These are phyloP conservation scores for Diplotaxis tenuifolia DNA, from an alignment of 345 rosid genomes.

Conservation along the genomic window DNA sequence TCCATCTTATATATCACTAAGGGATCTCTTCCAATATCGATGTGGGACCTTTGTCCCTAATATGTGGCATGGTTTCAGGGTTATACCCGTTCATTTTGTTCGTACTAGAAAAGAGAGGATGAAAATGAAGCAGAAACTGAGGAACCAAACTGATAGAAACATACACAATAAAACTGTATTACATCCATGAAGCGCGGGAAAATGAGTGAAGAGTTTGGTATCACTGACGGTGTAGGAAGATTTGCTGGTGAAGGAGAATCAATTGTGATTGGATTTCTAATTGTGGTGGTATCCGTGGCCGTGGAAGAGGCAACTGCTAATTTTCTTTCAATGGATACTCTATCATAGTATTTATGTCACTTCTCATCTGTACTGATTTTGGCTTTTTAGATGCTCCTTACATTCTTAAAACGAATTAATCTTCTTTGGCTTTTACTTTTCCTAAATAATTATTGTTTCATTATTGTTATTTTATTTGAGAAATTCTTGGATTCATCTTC, in stretches of 20 bases:
- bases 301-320: slow-evolving; percentile 58
- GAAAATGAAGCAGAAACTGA: not conserved
- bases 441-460: not conserved
- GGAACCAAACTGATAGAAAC: not conserved
- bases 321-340: not conserved
- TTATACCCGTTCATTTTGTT: slow-evolving; percentile 42
- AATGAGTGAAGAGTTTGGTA: slow-evolving; percentile 32
- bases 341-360: not conserved
- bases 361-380: not conserved
- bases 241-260: slow-evolving; percentile 32
- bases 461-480: not conserved
- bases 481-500: too few relatives aligned
- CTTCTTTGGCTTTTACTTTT: not conserved
- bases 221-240: slow-evolving; percentile 14
- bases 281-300: slow-evolving; percentile 47
- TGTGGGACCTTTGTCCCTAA: too few relatives aligned
- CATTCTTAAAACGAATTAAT: not conserved
- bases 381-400: not conserved
- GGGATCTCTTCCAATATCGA: too few relatives aligned
- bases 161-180: not conserved
- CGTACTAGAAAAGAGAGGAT: not conserved
- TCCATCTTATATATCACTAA: too few relatives aligned
- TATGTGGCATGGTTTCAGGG: slow-evolving; percentile 10
- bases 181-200: slow-evolving; percentile 26
- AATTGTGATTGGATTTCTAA: slow-evolving; percentile 37